Evolutionary conservation across 2,329 filamentous ascomycete genomes (phyloP).

Genomic region (Blastomyces emzantsi): DNA sequence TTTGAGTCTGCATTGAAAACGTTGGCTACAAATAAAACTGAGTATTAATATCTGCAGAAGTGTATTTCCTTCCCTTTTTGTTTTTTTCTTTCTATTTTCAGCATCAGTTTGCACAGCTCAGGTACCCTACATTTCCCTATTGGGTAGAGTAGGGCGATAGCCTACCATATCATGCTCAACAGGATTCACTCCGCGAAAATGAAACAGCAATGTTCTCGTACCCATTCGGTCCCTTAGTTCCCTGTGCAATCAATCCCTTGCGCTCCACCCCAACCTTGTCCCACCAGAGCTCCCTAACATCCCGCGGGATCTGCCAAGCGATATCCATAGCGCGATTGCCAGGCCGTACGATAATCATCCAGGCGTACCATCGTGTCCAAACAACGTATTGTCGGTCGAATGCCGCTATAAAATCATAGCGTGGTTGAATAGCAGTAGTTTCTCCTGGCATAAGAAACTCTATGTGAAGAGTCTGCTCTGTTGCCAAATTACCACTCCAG

Average conservation of each 20-base stretch:
- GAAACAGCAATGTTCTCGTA: neutral
- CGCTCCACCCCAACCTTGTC: neutral
- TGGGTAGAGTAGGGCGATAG: too few relatives aligned
- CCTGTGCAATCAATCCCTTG: neutral
- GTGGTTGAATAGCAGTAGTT: neutral
- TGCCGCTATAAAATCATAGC: neutral
- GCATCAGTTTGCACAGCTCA: too few relatives aligned
- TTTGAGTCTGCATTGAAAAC: too few relatives aligned
- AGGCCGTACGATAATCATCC: neutral
- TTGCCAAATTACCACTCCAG: neutral
- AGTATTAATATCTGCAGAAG: too few relatives aligned
- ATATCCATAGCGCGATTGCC: neutral
- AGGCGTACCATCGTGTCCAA: neutral
- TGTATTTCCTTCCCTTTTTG: too few relatives aligned
- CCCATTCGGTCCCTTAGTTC: neutral
- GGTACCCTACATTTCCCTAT: too few relatives aligned
- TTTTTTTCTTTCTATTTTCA: too few relatives aligned
- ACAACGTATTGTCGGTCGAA: neutral
- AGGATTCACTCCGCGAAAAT: neutral
- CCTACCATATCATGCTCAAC: too few relatives aligned
- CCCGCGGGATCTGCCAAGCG: neutral
- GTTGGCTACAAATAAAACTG: too few relatives aligned
- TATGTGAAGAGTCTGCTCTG: neutral
- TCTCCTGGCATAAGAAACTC: neutral
- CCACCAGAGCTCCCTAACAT: neutral